A percentile compares a stretch with the other conserved stretches of the same genome.
Evolutionary conservation across 1,284 basidiomycete genomes (phyloP).

Genomic region (Retiboletus fuscus): DNA sequence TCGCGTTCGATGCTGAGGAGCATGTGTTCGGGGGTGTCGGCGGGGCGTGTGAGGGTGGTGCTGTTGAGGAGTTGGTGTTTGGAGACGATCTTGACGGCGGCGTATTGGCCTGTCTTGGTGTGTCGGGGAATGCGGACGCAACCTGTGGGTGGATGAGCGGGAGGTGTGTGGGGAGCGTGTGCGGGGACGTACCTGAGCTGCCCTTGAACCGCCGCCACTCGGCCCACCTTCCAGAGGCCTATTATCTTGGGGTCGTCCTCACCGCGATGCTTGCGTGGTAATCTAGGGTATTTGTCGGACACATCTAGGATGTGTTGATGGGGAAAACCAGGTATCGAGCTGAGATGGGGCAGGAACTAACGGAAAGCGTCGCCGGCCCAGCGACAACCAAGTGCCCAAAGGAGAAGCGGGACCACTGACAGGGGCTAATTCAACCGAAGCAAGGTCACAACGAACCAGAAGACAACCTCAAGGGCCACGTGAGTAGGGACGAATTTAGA

Average conservation of each 20-base stretch:
- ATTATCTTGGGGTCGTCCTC: conserved; percentile 81
- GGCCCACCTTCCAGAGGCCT: conserved; percentile 93
- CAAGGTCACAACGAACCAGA: conserved; percentile 19
- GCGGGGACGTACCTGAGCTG: conserved; percentile 72
- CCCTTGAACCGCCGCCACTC: conserved; percentile 94
- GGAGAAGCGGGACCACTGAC: conserved; percentile 29
- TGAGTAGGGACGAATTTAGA: too few relatives aligned
- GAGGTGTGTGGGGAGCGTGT: conserved; percentile 8
- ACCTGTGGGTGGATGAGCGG: conserved; percentile 61
- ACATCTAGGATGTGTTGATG: conserved; percentile 31
- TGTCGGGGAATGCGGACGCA: conserved; percentile 94
- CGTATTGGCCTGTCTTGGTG: conserved; percentile 87
- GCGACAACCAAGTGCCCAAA: not conserved
- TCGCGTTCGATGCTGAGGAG: conserved; percentile 92
- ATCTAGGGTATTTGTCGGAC: conserved; percentile 46
- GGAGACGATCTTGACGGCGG: conserved; percentile 97
- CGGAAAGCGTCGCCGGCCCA: not conserved
- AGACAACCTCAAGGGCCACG: not conserved
- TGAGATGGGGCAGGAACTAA: not conserved
- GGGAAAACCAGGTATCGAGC: not conserved
- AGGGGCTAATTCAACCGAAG: conserved; percentile 37
- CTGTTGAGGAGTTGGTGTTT: conserved; percentile 80
- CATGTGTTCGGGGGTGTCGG: conserved; percentile 73
- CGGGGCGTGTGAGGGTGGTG: conserved; percentile 68
- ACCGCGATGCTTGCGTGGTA: conserved; percentile 51